phyloP scores from a whole-genome alignment of 768 basidiomycete genomes.

The Lactarius quietus region DNA sequence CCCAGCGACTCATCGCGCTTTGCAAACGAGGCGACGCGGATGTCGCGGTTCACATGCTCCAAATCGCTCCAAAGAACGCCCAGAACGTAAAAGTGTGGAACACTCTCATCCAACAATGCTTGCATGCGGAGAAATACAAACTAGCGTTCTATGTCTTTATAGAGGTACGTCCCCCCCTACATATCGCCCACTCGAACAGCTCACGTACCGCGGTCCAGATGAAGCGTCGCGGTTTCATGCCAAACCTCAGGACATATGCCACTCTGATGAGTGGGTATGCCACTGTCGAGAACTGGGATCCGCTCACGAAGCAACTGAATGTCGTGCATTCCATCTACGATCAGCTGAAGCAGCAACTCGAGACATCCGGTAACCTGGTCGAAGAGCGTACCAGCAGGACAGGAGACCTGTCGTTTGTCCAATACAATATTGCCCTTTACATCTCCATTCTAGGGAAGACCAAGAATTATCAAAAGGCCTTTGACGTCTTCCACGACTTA shows the following conservation, averaged over 20 bases:
- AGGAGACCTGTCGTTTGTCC: neutral
- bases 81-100: constrained; percentile 80
- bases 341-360: constrained; percentile 49
- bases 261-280: constrained; percentile 66
- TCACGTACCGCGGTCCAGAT: constrained; percentile 46
- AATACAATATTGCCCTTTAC: constrained; percentile 52
- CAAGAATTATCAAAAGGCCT: constrained; percentile 59
- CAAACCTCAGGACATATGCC: constrained; percentile 61
- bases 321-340: constrained; percentile 61
- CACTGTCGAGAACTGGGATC: constrained; percentile 57
- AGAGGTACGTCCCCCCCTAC: constrained; percentile 50
- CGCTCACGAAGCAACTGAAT: constrained; percentile 55
- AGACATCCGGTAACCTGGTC: constrained; percentile 44
- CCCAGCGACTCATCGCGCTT: constrained; percentile 53
- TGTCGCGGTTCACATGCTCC: constrained; percentile 62
- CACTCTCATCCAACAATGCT: constrained; percentile 63
- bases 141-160: constrained; percentile 61
- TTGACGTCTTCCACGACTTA: constrained; percentile 71
- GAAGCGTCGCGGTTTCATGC: constrained; percentile 78
- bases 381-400: constrained; percentile 44
- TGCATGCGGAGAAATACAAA: constrained; percentile 54
- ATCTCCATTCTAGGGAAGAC: constrained; percentile 63
- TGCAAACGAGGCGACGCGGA: constrained; percentile 54
- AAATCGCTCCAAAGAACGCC: constrained; percentile 65
- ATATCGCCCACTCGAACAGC: neutral